Evolutionary conservation across 1,284 basidiomycete genomes (phyloP).

Genomic region (Ustilago loliicola): DNA sequence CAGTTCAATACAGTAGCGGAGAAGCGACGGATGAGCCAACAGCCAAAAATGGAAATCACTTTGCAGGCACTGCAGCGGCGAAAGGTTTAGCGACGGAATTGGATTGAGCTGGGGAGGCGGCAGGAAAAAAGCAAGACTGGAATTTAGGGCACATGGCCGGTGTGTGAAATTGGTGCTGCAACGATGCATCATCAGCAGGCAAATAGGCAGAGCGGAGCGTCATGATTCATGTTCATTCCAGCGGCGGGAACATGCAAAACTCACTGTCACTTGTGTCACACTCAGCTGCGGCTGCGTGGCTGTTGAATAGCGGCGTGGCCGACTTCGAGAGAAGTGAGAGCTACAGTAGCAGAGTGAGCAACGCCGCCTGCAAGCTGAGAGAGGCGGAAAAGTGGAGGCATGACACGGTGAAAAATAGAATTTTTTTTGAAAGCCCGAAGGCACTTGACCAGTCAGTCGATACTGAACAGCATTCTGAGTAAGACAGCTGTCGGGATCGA

Average conservation of each 20-base stretch:
- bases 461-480: not conserved
- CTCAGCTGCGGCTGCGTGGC: too few relatives aligned
- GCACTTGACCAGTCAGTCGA: not conserved
- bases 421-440: not conserved
- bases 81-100: not conserved
- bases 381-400: not conserved
- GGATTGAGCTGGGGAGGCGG: not conserved
- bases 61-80: too few relatives aligned
- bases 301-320: too few relatives aligned
- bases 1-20: too few relatives aligned
- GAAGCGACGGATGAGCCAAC: too few relatives aligned
- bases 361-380: too few relatives aligned
- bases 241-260: too few relatives aligned
- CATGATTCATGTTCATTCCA: slow-evolving; percentile 4
- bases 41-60: too few relatives aligned
- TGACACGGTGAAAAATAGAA: not conserved
- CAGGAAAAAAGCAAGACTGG: not conserved
- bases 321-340: too few relatives aligned
- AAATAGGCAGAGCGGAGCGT: not conserved
- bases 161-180: not conserved
- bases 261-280: not conserved
- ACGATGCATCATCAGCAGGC: not conserved
- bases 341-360: too few relatives aligned
- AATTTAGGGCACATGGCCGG: slow-evolving; percentile 6
- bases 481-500: too few relatives aligned